These are phyloP conservation scores for Suillus decipiens DNA, from an alignment of 768 basidiomycete genomes.

Conservation along the genomic window DNA sequence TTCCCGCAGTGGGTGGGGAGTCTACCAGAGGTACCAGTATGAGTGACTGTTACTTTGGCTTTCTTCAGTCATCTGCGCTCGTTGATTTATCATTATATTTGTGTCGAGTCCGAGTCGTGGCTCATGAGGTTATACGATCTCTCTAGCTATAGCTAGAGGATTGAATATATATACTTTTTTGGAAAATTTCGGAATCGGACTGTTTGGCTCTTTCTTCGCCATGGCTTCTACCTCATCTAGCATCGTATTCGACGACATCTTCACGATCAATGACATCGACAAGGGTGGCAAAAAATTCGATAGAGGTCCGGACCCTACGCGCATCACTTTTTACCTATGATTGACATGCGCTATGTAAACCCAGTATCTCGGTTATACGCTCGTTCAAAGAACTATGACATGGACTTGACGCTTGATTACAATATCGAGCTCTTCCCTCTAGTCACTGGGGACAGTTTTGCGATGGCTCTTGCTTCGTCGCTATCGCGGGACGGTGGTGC, in stretches of 20 bases:
- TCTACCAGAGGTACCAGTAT: not conserved
- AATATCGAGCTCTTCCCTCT: constrained; percentile 91
- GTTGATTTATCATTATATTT: not conserved
- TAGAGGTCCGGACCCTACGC: constrained; percentile 60
- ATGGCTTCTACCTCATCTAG: constrained; percentile 66
- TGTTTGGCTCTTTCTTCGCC: not conserved
- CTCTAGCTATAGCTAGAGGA: not conserved
- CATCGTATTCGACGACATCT: constrained; percentile 93
- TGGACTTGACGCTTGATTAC: constrained; percentile 93
- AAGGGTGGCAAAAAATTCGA: constrained; percentile 98
- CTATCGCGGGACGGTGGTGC: constrained; percentile 56
- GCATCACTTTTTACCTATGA: not conserved
- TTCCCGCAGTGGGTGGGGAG: not conserved
- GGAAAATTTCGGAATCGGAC: not conserved
- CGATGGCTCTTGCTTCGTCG: constrained; percentile 85
- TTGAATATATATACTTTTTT: not conserved
- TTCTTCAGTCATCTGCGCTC: not conserved
- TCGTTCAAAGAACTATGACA: constrained; percentile 87
- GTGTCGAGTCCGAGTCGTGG: too few relatives aligned
- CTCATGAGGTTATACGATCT: too few relatives aligned
- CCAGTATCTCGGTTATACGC: constrained; percentile 91
- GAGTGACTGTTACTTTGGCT: not conserved
- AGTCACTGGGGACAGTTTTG: constrained; percentile 65
- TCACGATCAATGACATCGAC: constrained; percentile 82
- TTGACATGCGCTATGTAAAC: constrained; percentile 16